Base-by-base conservation (phyloP, 192 early-diverging fungal genomes). In the Entophlyctis luteolus region DNA sequence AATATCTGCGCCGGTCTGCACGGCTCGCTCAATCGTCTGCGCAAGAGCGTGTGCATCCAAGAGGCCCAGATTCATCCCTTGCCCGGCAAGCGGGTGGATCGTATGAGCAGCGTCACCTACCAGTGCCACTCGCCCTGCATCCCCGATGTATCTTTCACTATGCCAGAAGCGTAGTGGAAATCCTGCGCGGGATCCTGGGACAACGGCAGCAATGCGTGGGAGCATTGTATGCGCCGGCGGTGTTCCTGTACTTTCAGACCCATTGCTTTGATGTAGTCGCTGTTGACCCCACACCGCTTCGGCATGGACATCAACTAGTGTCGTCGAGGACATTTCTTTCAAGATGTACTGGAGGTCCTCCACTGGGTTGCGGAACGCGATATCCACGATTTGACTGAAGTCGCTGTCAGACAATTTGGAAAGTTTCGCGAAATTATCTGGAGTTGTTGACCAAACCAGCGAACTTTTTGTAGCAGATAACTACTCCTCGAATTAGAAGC, bases 21-120 rank as follows among this genome's bases (percentile, higher is more conserved):
- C 70, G 1, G 88, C 92, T 22, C 81, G 71, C 46, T 80, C 80
- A 28, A 98, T 70, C 4, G 88, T 76, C 20, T 76, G 67, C 0
- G 84, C 72, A 20, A 98, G 75, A 37, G 81, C 77, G 67, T 89
- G 81, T 0, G 91, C 90, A 75, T 98, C 96, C 16, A 85, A 81
- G 2, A 98, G 70, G 1, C 95, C 96, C 73, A 96, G 85, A 75
- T 98, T 98, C 28, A 98, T 77, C 10, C 96, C 96, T 77, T 96
- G 96, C 3, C 96, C 96, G 6, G 94, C 96, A 58, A 97, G 81
- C 33, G 96, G 96, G 70, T 98, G 95, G 47, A 96, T 87, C 0
- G 91, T 85, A 73, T 98, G 96, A 22, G 95, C 96, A 22, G 96
- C 93, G 74, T 98, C 96, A 84, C 94, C 96, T 55, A 98, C 84